Conservation (phyloP, 2,329 filamentous ascomycete species). For the Moelleriella libera region DNA sequence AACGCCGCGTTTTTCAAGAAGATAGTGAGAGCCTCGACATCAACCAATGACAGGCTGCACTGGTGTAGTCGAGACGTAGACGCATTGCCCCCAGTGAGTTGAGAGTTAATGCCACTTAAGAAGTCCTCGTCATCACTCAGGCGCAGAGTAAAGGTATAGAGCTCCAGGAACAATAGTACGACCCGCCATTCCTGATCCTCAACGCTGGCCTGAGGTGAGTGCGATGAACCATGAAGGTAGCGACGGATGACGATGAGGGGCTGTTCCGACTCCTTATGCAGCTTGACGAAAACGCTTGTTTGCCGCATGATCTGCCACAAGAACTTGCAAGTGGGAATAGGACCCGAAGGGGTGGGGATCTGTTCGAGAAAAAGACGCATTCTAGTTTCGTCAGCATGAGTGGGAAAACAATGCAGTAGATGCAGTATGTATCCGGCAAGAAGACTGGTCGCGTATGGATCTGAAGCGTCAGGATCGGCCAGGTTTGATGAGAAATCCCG, state of each 20-base stretch:
- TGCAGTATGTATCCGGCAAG: conserved; percentile 80
- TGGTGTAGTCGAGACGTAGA: conserved; percentile 35
- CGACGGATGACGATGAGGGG: conserved; percentile 15
- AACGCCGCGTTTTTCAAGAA: conserved; percentile 91
- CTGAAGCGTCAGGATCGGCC: conserved; percentile 14
- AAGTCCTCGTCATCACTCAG: conserved; percentile 97
- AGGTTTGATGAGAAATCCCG: conserved; percentile 18
- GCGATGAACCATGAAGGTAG: conserved; percentile 16
- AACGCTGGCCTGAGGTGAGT: conserved; percentile 6
- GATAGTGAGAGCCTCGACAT: conserved; percentile 60
- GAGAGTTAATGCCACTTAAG: conserved; percentile 43
- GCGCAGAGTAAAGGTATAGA: conserved; percentile 85
- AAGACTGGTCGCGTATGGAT: conserved; percentile 38
- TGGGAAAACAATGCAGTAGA: conserved; percentile 72
- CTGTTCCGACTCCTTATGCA: conserved; percentile 14
- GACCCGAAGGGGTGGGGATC: conserved; percentile 31
- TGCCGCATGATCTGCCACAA: conserved; percentile 57
- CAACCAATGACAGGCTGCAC: conserved; percentile 55
- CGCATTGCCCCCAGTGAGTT: conserved; percentile 20
- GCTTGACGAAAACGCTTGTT: conserved; percentile 24
- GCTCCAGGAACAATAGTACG: conserved; percentile 78
- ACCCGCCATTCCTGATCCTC: conserved; percentile 64
- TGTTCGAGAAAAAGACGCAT: conserved; percentile 72
- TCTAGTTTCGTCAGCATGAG: conserved; percentile 71
- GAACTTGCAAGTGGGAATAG: conserved; percentile 46